These are phyloP conservation scores for Penicillium sp. DNA, from an alignment of 2,329 filamentous ascomycete species.

Conservation along the genomic window DNA sequence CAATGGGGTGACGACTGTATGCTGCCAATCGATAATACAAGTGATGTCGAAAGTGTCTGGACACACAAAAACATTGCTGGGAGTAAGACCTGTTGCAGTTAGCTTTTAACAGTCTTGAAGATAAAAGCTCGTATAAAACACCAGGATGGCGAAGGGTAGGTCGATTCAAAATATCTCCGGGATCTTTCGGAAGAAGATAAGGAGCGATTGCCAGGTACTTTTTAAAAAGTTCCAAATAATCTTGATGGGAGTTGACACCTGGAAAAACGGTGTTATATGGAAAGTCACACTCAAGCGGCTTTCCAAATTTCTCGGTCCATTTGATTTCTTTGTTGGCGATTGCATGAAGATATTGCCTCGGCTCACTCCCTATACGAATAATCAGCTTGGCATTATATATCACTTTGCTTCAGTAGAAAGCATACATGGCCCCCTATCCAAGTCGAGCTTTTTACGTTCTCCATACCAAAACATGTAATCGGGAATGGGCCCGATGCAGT, in stretches of 20 bases:
- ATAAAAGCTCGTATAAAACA: background rate
- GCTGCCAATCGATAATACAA: constrained; percentile 28
- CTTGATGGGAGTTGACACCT: constrained; percentile 12
- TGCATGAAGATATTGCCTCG: constrained; percentile 17
- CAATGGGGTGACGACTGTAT: constrained; percentile 19
- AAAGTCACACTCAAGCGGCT: constrained; percentile 19
- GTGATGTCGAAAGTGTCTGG: constrained; percentile 18
- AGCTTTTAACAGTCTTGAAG: background rate
- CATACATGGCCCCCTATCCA: constrained; percentile 27
- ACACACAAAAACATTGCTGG: constrained; percentile 23
- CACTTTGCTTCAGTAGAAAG: background rate
- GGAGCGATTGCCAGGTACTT: constrained; percentile 23
- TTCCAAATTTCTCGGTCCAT: constrained; percentile 18
- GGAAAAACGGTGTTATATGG: constrained; percentile 22
- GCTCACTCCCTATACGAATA: constrained; percentile 16
- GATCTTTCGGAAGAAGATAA: constrained; percentile 19
- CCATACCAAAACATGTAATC: constrained; percentile 32
- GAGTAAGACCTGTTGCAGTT: constrained; percentile 21
- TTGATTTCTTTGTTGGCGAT: constrained; percentile 19
- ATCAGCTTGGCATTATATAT: background rate
- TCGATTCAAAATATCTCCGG: constrained; percentile 4
- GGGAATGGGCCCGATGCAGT: constrained; percentile 21
- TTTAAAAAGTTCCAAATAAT: constrained; percentile 21
- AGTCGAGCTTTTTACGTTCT: constrained; percentile 14
- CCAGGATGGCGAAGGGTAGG: constrained; percentile 24